These are phyloP conservation scores for Suillus plorans DNA, from an alignment of 768 basidiomycete genomes.

Conservation along the genomic window DNA sequence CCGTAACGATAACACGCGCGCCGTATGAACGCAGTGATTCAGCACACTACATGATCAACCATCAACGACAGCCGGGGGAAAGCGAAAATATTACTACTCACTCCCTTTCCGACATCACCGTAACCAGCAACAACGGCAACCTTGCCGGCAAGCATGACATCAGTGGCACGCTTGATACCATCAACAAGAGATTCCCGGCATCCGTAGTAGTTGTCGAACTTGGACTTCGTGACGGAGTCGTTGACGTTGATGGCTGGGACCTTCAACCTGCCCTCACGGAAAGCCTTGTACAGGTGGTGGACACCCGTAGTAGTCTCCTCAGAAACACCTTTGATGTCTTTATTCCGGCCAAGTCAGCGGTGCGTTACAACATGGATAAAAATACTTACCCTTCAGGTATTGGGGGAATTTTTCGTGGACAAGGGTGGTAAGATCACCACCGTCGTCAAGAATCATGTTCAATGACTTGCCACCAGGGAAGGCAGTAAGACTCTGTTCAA, in stretches of 20 bases:
- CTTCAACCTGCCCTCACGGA: slow-evolving; percentile 94
- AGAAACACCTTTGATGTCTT: slow-evolving; percentile 89
- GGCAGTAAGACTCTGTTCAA: slow-evolving; percentile 90
- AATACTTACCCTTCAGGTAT: slow-evolving; percentile 62
- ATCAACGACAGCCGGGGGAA: not conserved
- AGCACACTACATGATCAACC: slow-evolving; percentile 66
- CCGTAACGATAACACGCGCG: slow-evolving; percentile 92
- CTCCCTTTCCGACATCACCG: slow-evolving; percentile 99
- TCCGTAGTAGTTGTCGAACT: slow-evolving; percentile 98
- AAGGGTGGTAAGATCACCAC: slow-evolving; percentile 91
- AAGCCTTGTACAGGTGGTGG: slow-evolving; percentile 97
- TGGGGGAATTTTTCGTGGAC: slow-evolving; percentile 98
- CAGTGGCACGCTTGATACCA: slow-evolving; percentile 99
- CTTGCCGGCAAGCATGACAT: slow-evolving; percentile 99
- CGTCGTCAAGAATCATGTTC: slow-evolving; percentile 99
- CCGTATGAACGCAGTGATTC: slow-evolving; percentile 98
- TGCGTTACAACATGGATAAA: slow-evolving; percentile 10
- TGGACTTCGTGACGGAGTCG: slow-evolving; percentile 99
- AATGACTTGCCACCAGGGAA: slow-evolving; percentile 82
- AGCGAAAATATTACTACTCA: slow-evolving; percentile 43
- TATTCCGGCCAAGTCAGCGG: not conserved
- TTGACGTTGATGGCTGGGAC: slow-evolving; percentile 99
- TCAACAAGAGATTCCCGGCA: slow-evolving; percentile 99
- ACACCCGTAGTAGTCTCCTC: slow-evolving; percentile 99
- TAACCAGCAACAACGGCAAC: slow-evolving; percentile 98